Evolutionary conservation across 768 basidiomycete genomes (phyloP).

Genomic region (Boletus sensibilis): DNA sequence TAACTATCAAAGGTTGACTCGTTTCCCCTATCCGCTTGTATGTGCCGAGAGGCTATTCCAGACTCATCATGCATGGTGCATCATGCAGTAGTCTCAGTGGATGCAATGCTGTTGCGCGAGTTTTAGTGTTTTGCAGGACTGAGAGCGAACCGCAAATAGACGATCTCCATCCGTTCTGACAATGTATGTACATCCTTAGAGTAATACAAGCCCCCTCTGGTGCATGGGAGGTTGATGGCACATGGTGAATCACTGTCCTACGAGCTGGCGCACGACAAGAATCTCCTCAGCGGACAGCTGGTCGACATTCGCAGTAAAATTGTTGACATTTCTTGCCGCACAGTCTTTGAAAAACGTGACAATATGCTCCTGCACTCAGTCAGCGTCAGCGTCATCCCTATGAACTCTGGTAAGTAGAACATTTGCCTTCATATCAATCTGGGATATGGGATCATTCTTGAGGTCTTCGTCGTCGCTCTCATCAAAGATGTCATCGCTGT

Average conservation of each 20-base stretch:
- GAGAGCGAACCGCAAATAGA: neutral
- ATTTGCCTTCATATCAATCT: slow-evolving; percentile 74
- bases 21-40: neutral
- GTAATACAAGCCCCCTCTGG: slow-evolving; percentile 8
- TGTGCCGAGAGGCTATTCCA: neutral
- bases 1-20: neutral
- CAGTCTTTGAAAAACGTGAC: slow-evolving; percentile 68
- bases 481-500: slow-evolving; percentile 74
- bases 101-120: neutral
- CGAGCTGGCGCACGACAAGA: slow-evolving; percentile 55
- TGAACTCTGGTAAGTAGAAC: slow-evolving; percentile 15
- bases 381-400: neutral
- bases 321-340: slow-evolving; percentile 56
- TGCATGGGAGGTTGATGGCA: neutral
- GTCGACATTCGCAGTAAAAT: slow-evolving; percentile 62
- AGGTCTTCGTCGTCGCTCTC: slow-evolving; percentile 86
- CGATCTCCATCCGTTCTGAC: neutral
- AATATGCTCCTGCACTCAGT: slow-evolving; percentile 56
- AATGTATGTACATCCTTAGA: slow-evolving; percentile 7
- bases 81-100: neutral
- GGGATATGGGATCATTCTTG: slow-evolving; percentile 79
- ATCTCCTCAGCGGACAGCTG: slow-evolving; percentile 72
- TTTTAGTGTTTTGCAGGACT: neutral
- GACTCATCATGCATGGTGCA: neutral
- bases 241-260: slow-evolving; percentile 29